Percentiles rank a stretch among this genome's conserved stretches.
Conservation (phyloP, 2,329 filamentous ascomycete genomes). For the Epichloe typhina region DNA sequence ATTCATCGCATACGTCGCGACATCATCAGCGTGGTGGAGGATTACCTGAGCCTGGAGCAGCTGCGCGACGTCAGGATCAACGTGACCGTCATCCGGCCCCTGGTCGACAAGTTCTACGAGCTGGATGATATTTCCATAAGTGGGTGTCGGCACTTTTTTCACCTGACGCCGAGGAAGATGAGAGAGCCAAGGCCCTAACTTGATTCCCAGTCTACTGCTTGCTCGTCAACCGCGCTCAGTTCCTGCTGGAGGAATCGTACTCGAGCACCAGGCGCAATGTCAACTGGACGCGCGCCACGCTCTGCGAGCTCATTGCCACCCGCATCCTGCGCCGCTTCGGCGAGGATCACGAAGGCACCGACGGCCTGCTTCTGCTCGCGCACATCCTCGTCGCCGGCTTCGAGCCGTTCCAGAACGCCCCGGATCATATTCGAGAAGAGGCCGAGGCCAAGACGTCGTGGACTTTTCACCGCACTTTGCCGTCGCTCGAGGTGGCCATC, state of each 20-base stretch:
- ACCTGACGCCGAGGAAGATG: neutral
- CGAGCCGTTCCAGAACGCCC: slow-evolving; percentile 74
- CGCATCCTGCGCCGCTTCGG: slow-evolving; percentile 67
- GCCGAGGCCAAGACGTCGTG: slow-evolving; percentile 36
- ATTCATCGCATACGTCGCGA: slow-evolving; percentile 60
- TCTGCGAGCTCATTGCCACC: slow-evolving; percentile 71
- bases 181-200: neutral
- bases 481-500: slow-evolving; percentile 72
- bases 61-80: slow-evolving; percentile 73
- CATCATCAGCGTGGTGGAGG: slow-evolving; percentile 49
- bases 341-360: slow-evolving; percentile 59
- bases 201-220: slow-evolving; percentile 56
- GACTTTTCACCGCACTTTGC: slow-evolving; percentile 47
- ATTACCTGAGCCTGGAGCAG: slow-evolving; percentile 57
- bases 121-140: slow-evolving; percentile 66
- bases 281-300: slow-evolving; percentile 60
- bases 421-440: slow-evolving; percentile 48
- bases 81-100: slow-evolving; percentile 61
- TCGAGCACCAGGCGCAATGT: slow-evolving; percentile 70
- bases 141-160: slow-evolving; percentile 20
- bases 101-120: slow-evolving; percentile 75
- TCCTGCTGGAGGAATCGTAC: slow-evolving; percentile 63
- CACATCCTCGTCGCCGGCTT: slow-evolving; percentile 75
- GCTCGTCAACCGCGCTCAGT: slow-evolving; percentile 69
- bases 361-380: slow-evolving; percentile 59